Conservation (phyloP, 148 eudicot species). For the Dysphania ambrosioides region DNA sequence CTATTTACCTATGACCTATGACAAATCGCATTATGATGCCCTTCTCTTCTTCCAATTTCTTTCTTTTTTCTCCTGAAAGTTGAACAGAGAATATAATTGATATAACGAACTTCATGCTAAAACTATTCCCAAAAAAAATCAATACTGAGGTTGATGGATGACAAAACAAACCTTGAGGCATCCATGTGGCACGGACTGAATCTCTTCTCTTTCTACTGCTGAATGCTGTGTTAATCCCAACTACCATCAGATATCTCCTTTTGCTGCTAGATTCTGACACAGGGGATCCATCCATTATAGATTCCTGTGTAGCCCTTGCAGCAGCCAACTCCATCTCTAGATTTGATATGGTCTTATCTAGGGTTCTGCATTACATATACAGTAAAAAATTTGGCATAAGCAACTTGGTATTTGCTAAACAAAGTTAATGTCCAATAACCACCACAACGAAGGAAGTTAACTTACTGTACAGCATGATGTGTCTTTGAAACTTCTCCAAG, state of each 20-base stretch:
- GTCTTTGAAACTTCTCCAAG: slow-evolving; percentile 53
- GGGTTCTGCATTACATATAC: slow-evolving; percentile 41
- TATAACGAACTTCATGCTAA: slow-evolving; percentile 1
- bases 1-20: slow-evolving; percentile 80
- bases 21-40: slow-evolving; percentile 84
- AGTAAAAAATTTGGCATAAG: not conserved
- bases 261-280: slow-evolving; percentile 47
- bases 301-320: slow-evolving; percentile 89
- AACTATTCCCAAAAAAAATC: not conserved
- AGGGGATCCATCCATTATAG: slow-evolving; percentile 67
- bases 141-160: not conserved
- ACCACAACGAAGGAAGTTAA: slow-evolving; percentile 4
- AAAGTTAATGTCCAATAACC: not conserved
- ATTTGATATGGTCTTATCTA: slow-evolving; percentile 80
- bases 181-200: slow-evolving; percentile 94
- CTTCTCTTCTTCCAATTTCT: slow-evolving; percentile 85
- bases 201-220: slow-evolving; percentile 92
- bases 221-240: slow-evolving; percentile 88
- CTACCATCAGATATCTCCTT: slow-evolving; percentile 78
- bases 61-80: slow-evolving; percentile 60
- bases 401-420: not conserved
- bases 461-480: slow-evolving; percentile 64
- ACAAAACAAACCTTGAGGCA: slow-evolving; percentile 71
- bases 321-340: slow-evolving; percentile 94
- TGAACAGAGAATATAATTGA: not conserved